phyloP scores from a whole-genome alignment of 257 asterid species.

The Gardenia jasminoides region DNA sequence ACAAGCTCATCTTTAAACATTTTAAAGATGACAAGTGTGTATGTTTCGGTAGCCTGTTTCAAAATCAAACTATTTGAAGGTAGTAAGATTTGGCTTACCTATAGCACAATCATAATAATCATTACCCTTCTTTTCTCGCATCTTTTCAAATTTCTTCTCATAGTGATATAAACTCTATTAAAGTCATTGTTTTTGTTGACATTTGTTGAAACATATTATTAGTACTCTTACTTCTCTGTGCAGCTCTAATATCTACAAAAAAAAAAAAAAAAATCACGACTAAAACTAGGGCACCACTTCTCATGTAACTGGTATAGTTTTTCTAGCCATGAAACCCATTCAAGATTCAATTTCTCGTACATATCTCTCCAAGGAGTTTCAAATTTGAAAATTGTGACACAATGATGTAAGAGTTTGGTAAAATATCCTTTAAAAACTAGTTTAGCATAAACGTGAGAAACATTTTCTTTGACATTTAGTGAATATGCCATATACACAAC shows the following conservation, averaged over 20 bases:
- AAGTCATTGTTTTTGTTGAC: background rate
- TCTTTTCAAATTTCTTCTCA: background rate
- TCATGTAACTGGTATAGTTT: background rate
- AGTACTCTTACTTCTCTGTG: slow-evolving; percentile 15
- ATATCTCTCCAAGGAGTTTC: background rate
- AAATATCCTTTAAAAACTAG: background rate
- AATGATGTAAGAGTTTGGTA: background rate
- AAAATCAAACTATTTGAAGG: too few relatives aligned
- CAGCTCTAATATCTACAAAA: slow-evolving; percentile 8
- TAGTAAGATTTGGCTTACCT: too few relatives aligned
- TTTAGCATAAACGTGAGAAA: slow-evolving; percentile 7
- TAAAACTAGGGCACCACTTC: slow-evolving; percentile 8
- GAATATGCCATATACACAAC: slow-evolving; percentile 10
- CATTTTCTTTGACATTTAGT: background rate
- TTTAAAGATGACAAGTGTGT: too few relatives aligned
- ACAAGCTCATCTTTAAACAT: too few relatives aligned
- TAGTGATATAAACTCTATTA: background rate
- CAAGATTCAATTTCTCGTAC: background rate
- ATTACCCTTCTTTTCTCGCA: background rate
- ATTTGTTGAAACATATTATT: background rate
- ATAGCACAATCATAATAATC: background rate
- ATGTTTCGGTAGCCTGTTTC: too few relatives aligned
- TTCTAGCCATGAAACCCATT: background rate
- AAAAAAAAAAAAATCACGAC: background rate
- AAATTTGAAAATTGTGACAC: background rate